phyloP scores from a whole-genome alignment of 768 basidiomycete species.

The Boletus rubropictus region DNA sequence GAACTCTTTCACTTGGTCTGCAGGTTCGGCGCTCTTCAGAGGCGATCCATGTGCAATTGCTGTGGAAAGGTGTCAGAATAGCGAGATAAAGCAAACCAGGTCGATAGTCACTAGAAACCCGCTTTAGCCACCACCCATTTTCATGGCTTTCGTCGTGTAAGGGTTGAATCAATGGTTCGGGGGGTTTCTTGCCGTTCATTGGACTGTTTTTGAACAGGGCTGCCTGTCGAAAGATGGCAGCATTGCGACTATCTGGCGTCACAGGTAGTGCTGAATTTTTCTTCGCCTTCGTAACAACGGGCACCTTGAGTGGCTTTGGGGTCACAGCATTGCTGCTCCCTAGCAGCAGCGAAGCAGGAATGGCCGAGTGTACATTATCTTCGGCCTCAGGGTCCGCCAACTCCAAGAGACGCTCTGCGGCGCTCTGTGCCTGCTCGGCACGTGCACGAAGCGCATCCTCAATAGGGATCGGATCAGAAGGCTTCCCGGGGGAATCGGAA shows the following conservation, averaged over 20 bases:
- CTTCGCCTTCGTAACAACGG: slow-evolving; percentile 31
- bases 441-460: slow-evolving; percentile 84
- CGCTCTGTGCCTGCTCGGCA: slow-evolving; percentile 91
- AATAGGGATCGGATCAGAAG: slow-evolving; percentile 46
- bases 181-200: slow-evolving; percentile 41
- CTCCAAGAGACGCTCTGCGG: slow-evolving; percentile 82
- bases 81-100: not conserved
- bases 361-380: slow-evolving; percentile 42
- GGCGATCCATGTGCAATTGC: slow-evolving; percentile 44
- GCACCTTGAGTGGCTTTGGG: slow-evolving; percentile 36
- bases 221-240: slow-evolving; percentile 63
- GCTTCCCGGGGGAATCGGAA: slow-evolving; percentile 47
- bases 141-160: slow-evolving; percentile 63
- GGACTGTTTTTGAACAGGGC: slow-evolving; percentile 83
- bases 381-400: slow-evolving; percentile 77
- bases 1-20: slow-evolving; percentile 46
- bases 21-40: slow-evolving; percentile 33
- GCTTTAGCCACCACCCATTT: slow-evolving; percentile 81
- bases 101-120: slow-evolving; percentile 55
- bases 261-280: slow-evolving; percentile 38
- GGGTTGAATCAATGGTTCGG: slow-evolving; percentile 62
- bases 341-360: slow-evolving; percentile 51
- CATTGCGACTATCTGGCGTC: slow-evolving; percentile 60
- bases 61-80: slow-evolving; percentile 13
- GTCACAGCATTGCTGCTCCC: slow-evolving; percentile 35